A percentile compares a stretch with the other conserved stretches of the same genome.
These are phyloP conservation scores for Hypoxylon lienhwacheense DNA, from an alignment of 495 filamentous ascomycete genomes.

Conservation along the genomic window DNA sequence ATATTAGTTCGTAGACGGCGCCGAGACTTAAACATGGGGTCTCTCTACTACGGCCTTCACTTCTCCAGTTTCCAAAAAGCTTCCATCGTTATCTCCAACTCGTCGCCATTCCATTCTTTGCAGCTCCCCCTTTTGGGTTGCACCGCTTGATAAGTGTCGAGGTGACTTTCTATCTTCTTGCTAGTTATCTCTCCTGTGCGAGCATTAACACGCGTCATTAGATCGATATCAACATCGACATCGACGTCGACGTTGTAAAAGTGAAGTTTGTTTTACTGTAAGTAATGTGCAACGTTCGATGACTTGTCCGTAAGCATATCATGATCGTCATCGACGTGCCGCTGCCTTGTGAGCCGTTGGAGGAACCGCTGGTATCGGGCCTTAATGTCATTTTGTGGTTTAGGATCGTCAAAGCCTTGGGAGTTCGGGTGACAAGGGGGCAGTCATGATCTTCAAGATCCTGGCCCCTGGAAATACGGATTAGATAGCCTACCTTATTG, in stretches of 20 bases:
- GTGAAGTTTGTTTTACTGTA: constrained; percentile 29
- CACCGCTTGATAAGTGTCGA: constrained; percentile 26
- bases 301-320: constrained; percentile 28
- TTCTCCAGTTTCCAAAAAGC: constrained; percentile 35
- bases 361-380: constrained; percentile 21
- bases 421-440: constrained; percentile 16
- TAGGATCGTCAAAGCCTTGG: constrained; percentile 15
- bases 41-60: constrained; percentile 13
- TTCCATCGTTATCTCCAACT: constrained; percentile 41
- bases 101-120: constrained; percentile 37
- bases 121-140: constrained; percentile 39
- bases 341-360: constrained; percentile 16
- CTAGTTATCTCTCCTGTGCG: constrained; percentile 4
- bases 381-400: constrained; percentile 18
- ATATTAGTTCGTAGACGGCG: constrained; percentile 14
- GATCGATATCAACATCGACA: constrained; percentile 11
- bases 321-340: constrained; percentile 16
- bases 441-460: constrained; percentile 29
- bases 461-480: not conserved
- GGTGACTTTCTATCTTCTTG: constrained; percentile 6
- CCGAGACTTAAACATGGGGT: constrained; percentile 28
- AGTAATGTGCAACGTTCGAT: constrained; percentile 29
- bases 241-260: constrained; percentile 9
- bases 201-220: constrained; percentile 15
- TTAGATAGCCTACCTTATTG: not conserved